Conservation (phyloP, 2,329 filamentous ascomycete genomes). For the Cadophora malorum region DNA sequence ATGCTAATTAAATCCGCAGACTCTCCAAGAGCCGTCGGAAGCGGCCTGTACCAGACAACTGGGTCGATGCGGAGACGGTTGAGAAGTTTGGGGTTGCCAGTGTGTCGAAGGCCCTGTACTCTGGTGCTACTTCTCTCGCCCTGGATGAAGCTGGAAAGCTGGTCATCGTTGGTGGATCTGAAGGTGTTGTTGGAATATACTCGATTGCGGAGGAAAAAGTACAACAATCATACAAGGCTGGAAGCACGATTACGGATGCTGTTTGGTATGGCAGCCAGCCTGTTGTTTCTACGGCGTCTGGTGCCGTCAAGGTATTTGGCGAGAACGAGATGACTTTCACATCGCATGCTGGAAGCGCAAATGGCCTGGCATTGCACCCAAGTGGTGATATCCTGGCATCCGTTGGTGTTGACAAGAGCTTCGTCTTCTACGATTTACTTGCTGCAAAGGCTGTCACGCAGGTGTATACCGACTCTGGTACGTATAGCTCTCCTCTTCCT, state of each 20-base stretch:
- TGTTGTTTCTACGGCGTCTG: constrained; percentile 44
- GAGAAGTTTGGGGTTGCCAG: constrained; percentile 60
- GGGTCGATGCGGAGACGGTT: constrained; percentile 79
- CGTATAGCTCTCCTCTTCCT: constrained; percentile 46
- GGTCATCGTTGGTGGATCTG: constrained; percentile 66
- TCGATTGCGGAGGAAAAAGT: constrained; percentile 79
- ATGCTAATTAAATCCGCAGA: constrained; percentile 52
- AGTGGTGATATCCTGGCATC: constrained; percentile 84
- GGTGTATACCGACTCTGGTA: constrained; percentile 81
- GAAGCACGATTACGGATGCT: constrained; percentile 62
- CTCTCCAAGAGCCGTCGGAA: constrained; percentile 90
- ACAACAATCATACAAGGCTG: constrained; percentile 49
- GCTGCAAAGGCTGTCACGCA: constrained; percentile 74
- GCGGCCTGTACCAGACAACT: constrained; percentile 82
- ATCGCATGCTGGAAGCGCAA: constrained; percentile 85
- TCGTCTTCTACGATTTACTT: constrained; percentile 84
- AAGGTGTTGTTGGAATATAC: constrained; percentile 74
- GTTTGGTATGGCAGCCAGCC: constrained; percentile 52
- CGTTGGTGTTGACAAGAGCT: constrained; percentile 89
- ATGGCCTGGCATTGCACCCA: constrained; percentile 80
- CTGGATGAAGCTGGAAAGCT: constrained; percentile 64
- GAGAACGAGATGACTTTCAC: constrained; percentile 72
- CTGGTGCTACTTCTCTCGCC: constrained; percentile 62
- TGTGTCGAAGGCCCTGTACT: constrained; percentile 63
- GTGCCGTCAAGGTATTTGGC: constrained; percentile 78